Base-by-base conservation (phyloP, 164 flowering plant species). In the Chimonanthus salicifolius region DNA sequence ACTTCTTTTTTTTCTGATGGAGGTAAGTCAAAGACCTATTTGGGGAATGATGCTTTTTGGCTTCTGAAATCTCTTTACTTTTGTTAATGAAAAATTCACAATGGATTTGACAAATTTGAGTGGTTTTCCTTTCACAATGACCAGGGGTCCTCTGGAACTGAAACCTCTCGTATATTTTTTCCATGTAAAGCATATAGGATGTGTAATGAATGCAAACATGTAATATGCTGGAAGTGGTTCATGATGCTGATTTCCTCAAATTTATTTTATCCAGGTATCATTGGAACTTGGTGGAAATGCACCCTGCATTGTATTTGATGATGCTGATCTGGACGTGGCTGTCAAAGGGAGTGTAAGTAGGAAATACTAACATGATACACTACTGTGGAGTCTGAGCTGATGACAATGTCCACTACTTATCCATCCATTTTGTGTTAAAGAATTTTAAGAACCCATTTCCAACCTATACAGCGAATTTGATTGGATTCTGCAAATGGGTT, bases 241-340 rank as follows among this genome's bases (percentile, higher is more conserved):
- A 33, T 33, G 33, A 21, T 71, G 13, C 49, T 21, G 54, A 33
- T 43, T 64, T 6, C 62, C 3, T 44, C 13, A 13, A 18, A 13
- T 72, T 45, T 18, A 3, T 8, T 15, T 73, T 65, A 64, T 71
- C 47, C 79, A 95, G 99, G 87, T 96, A 50, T 96, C 98, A 58
- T 81, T 96, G 63, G 99, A 96, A 83, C 98, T 96, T 80, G 99
- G 99, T 71, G 99, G 99, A 16, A 96, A 96, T 87, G 99, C 99
- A 54, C 99, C 99, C 47, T 92, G 97, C 86, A 90, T 96, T 77
- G 82, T 96, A 15, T 96, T 96, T 82, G 95, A 96, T 82, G 99
- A 96, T 79, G 98, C 99, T 44, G 97, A 96, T 72, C 70, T 96
- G 78, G 97, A 94, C 68, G 97, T 96, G 67, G 99, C 99, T 51